Evolutionary conservation across 352 stramenopile genomes (phyloP).

Genomic region (Globisporangium echinulatum): DNA sequence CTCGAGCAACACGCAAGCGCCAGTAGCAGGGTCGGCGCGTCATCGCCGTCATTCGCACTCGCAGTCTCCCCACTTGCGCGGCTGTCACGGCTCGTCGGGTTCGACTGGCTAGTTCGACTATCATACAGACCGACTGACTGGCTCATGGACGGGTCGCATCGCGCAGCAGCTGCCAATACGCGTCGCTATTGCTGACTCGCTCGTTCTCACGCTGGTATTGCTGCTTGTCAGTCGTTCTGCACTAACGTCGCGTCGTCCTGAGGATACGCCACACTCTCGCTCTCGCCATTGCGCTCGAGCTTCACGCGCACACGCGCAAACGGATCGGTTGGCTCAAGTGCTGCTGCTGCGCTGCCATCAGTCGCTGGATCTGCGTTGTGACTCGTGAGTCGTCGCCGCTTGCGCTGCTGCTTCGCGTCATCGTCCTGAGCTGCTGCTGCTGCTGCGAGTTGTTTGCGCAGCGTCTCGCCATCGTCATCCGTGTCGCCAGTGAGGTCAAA

Average conservation of each 20-base stretch:
- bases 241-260: not conserved
- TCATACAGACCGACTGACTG: too few relatives aligned
- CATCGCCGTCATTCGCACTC: too few relatives aligned
- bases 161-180: too few relatives aligned
- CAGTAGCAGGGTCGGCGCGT: too few relatives aligned
- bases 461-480: conserved; percentile 14
- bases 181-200: too few relatives aligned
- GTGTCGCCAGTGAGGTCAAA: conserved; percentile 68
- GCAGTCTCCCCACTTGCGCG: too few relatives aligned
- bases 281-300: not conserved
- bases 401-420: conserved; percentile 11
- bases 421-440: conserved; percentile 14
- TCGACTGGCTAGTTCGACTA: too few relatives aligned
- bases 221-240: not conserved
- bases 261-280: not conserved
- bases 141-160: too few relatives aligned
- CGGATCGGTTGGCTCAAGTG: not conserved
- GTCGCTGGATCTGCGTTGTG: too few relatives aligned
- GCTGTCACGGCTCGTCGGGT: too few relatives aligned
- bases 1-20: too few relatives aligned
- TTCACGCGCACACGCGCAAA: conserved; percentile 10
- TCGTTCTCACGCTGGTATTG: not conserved
- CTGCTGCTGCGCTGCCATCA: too few relatives aligned
- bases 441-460: conserved; percentile 25
- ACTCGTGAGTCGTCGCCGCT: conserved; percentile 20